phyloP scores from a whole-genome alignment of 108 stramenopile genomes.

The Hondaea fermentalgiana region DNA sequence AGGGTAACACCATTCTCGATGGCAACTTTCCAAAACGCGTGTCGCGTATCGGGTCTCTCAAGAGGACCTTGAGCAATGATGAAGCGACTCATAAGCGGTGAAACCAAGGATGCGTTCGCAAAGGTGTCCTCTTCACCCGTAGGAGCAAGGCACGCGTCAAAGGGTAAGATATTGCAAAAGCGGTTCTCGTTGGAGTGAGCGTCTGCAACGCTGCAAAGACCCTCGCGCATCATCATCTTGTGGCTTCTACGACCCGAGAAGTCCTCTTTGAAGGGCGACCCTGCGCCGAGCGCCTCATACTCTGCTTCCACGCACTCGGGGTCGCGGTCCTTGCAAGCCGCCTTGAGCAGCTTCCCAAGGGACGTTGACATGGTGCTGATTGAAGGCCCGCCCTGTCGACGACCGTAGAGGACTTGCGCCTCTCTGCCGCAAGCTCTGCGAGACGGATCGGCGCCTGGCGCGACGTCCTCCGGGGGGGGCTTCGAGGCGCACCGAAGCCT shows the following conservation, averaged over 20 bases:
- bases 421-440: no score
- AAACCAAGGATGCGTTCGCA: not conserved
- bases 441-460: no score
- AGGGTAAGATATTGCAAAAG: not conserved
- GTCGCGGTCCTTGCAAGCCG: not conserved
- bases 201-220: not conserved
- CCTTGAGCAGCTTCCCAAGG: not conserved
- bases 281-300: not conserved
- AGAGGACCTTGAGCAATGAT: not conserved
- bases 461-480: no score
- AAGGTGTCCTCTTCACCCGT: not conserved
- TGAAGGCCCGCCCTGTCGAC: no score
- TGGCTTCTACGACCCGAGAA: not conserved
- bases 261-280: not conserved
- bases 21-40: not conserved
- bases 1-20: not conserved
- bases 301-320: not conserved
- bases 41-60: not conserved
- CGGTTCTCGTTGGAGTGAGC: not conserved
- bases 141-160: not conserved
- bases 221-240: not conserved
- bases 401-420: no score
- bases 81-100: not conserved
- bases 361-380: not conserved
- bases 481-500: no score